phyloP scores from a whole-genome alignment of 805 yeast genomes.

The Yarrowia sp. region DNA sequence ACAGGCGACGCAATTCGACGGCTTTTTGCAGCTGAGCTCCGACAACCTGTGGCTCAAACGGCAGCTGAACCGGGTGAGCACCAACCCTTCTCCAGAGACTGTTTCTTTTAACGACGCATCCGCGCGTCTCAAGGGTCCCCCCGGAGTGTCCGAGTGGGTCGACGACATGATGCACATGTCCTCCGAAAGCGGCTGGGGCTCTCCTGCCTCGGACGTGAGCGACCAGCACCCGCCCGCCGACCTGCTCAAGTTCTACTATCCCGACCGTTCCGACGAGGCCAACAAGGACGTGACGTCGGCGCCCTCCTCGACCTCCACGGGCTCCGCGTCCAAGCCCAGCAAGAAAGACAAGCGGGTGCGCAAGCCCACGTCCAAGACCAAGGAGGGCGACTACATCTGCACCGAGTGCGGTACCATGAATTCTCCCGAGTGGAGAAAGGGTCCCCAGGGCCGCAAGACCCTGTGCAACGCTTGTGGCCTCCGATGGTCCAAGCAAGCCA shows the following conservation, averaged over 20 bases:
- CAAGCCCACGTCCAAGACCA: slow-evolving; percentile 24
- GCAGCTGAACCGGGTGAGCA: slow-evolving; percentile 25
- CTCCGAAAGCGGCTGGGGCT: slow-evolving; percentile 23
- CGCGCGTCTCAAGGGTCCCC: slow-evolving; percentile 28
- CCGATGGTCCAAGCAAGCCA: slow-evolving; percentile 53
- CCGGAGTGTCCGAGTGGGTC: slow-evolving; percentile 32
- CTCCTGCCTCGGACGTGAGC: slow-evolving; percentile 10
- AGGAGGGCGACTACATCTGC: slow-evolving; percentile 52
- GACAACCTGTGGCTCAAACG: slow-evolving; percentile 35
- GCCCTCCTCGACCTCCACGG: not conserved
- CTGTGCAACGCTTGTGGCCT: slow-evolving; percentile 94
- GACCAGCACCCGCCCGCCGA: slow-evolving; percentile 1
- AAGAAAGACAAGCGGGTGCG: slow-evolving; percentile 30
- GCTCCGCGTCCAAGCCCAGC: not conserved
- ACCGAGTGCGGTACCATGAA: slow-evolving; percentile 74
- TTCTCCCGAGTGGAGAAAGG: slow-evolving; percentile 94
- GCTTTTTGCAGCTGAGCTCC: slow-evolving; percentile 26
- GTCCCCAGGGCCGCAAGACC: slow-evolving; percentile 82
- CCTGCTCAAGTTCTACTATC: slow-evolving; percentile 30
- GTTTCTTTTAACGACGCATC: slow-evolving; percentile 17
- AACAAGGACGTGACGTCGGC: not conserved
- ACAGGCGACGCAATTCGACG: slow-evolving; percentile 30
- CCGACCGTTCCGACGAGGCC: slow-evolving; percentile 8
- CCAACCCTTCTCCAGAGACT: not conserved
- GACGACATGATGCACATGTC: slow-evolving; percentile 33